Base-by-base conservation (phyloP, 148 eudicot genomes). In the Silene latifolia region DNA sequence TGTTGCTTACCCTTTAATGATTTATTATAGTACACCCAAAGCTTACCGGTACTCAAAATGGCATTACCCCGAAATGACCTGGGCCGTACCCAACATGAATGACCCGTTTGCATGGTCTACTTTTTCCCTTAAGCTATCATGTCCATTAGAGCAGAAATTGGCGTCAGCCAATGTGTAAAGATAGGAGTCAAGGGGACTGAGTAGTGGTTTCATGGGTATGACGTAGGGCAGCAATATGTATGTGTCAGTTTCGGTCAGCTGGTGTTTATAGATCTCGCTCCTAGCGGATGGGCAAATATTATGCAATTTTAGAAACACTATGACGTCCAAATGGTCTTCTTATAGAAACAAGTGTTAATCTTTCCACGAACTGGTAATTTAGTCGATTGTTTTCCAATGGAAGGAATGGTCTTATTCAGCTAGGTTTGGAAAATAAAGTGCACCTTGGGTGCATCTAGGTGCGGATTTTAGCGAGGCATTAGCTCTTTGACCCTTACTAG, bases 141-240 rank as follows among this genome's bases (percentile, higher is more conserved):
- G 46, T 32, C 35, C 35, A 32, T 2, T 32, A 32, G 35, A 32
- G 4, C 35, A 32, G 5, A 32, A 25, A 13, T 27, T 63, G 15
- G 20, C 32, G 12, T 24, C 32, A 8, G 14, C 42, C 32, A 23
- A 63, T 17, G 29, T 63, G 42, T 63, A 66, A 19, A 19, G 3
- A n/a, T 64, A 64, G 57, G 58, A 24, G 72, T 46, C n/a, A 46
- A 68, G 57, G 58, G 56, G 72, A 46, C n/a, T 23, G 72, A 47
- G 72, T 8, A 21, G 29, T 21, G 9, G 8, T 21, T 69, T 67
- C 32, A 47, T 65, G 69, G 69, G 48, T 19, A 66, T 66, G 51
- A 39, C 6, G 47, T 4, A 66, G 23, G 51, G 24, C 7, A 35
- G 44, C 42, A 27, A 39, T 32, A 18, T 64, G 20, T 64, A 64